Percentiles rank a stretch among this genome's conserved stretches.
phyloP scores from a whole-genome alignment of 2,329 filamentous ascomycete genomes.

The Magnaporthales sp. region DNA sequence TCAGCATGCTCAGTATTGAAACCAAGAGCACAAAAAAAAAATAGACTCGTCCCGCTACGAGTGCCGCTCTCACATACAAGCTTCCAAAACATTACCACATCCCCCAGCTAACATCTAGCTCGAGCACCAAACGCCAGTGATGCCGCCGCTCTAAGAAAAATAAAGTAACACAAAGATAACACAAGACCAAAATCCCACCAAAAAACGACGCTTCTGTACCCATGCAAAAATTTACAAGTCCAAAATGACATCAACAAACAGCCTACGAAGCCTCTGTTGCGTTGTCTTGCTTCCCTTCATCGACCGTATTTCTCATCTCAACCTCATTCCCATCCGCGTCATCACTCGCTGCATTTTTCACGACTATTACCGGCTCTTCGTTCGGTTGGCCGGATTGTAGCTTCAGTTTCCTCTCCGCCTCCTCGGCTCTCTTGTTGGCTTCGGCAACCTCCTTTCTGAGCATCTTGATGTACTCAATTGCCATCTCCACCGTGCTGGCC shows the following conservation, averaged over 20 bases:
- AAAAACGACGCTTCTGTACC: not conserved
- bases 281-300: not conserved
- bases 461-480: slow-evolving; percentile 88
- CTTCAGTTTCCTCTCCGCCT: slow-evolving; percentile 53
- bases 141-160: not conserved
- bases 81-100: not conserved
- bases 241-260: not conserved
- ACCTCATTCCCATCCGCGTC: not conserved
- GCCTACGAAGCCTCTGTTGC: not conserved
- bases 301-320: not conserved
- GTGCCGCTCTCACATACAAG: not conserved
- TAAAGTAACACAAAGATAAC: too few species aligned
- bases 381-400: slow-evolving; percentile 4
- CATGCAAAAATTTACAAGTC: not conserved
- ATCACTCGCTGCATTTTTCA: not conserved
- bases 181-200: too few species aligned
- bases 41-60: not conserved
- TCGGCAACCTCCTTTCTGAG: slow-evolving; percentile 65
- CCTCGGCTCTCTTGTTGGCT: slow-evolving; percentile 53
- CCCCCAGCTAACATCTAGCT: not conserved
- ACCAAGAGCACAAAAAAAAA: not conserved
- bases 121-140: not conserved
- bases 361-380: not conserved
- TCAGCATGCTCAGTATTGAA: not conserved
- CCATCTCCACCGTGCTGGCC: slow-evolving; percentile 93